Base-by-base conservation (phyloP, 148 eudicot species). In the Chenopodium quinoa region DNA sequence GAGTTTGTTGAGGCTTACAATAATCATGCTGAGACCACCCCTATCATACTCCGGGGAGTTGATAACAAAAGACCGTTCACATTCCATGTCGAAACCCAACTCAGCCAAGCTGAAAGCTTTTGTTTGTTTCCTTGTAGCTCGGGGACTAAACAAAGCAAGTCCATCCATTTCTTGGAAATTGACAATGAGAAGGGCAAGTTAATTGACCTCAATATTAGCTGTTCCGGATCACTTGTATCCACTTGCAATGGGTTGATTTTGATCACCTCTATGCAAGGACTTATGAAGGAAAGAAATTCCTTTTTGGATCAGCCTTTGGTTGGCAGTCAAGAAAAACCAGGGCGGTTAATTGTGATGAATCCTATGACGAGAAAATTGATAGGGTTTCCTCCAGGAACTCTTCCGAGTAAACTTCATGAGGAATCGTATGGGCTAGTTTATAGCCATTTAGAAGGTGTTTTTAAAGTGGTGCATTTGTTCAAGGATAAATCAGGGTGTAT, bases 381-480 rank as follows among this genome's bases (percentile, higher is more conserved):
- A 0, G 78, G 76, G 9, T 76, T 89, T 64, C 89, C 91, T 47
- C 54, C 83, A 29, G 91, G 91, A 25, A 82, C 85, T 20, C 75
- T 76, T 72, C 78, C 86, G 16, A 29, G 14, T 56, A 58, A 7
- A 32, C 25, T 22, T 47, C 0, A 17, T 13, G 32, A 66, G 1
- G 87, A 89, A 76, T 83, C 86, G 16, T 89, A 83, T 71, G 91
- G 89, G 58, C 79, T 89, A 2, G 71, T 79, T n/a, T 87, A 67
- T 79, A 83, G 84, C 83, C 83, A 76, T 64, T 69, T 69, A 34
- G 63, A 79, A n/a, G 75, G 78, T 13, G 82, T 60, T 44, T 89
- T 76, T 32, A 89, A 85, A 74, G 89, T 89, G 71, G 89, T 89
- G 25, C 89, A 86, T 79, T 74, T 89, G 83, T 87, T 81, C 40